Evolutionary conservation across 768 basidiomycete species (phyloP), one percentile per base, ranked within the genome.

Genomic region (Butyriboletus loyo): DNA sequence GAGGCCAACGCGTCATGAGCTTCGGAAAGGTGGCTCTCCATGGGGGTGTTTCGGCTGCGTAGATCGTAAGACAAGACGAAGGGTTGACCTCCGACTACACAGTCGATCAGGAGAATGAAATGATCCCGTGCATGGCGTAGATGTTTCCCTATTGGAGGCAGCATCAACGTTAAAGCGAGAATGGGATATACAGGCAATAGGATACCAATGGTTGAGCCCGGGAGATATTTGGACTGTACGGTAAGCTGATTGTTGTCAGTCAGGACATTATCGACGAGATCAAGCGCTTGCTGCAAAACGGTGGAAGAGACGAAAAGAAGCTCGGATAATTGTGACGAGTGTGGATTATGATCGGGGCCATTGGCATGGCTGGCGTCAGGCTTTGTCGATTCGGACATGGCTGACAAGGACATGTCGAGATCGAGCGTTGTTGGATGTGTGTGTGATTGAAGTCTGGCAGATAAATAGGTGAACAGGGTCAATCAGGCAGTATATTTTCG

Each of bases 161-260:
- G 48, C 36, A 35, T 45, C 46, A 32, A 46, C 30, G 48, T 41
- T 14, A 47, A 49, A 32, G 31, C 8, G 19, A 27, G 49, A 42
- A 24, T 38, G 32, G 15, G 19, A 21, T 38, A 27, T 14, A 27
- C 5, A 17, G 49, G 46, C 4, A 45, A 37, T 6, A 49, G 60
- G 66, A 52, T 68, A 89, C 90, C 90, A 52, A 93, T 93, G 6
- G 91, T 92, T 10, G 89, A 91, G 15, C 91, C 91, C n/a, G 89
- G 88, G 46, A 93, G 76, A 61, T 80, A 84, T 63, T 81, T 78
- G n/a, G 89, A 91, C 49, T 79, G 75, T 15, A 76, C 75, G 13
- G 75, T 80, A 47, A 93, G 78, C 65, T 92, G 89, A 15, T 82
- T 80, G 61, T 92, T 85, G 11, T 80, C 75, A 14, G 75, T 78